Evolutionary conservation across 768 basidiomycete genomes (phyloP), one percentile per base, ranked within the genome.

Genomic region (Leccinum uliginosum): DNA sequence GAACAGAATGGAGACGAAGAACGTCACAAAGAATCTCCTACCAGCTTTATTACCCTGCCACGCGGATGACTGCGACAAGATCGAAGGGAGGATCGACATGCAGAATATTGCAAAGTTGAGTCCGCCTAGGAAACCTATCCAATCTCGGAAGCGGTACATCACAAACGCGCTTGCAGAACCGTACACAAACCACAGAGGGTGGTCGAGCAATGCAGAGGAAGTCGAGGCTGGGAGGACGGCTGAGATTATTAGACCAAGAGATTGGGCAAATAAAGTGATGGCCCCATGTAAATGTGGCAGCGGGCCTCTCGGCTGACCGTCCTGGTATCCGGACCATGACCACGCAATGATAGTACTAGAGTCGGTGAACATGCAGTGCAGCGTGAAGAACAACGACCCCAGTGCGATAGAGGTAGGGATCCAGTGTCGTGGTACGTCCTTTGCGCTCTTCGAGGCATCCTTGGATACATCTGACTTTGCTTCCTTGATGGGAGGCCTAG

Each of bases 301-400:
- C 2, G 92, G 92, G 1, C 92, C 92, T 50, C 74, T 80, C 32
- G 84, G 79, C 4, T 66, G 65, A 35, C 79, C 73, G 45, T 86
- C 74, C 21, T 83, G 80, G 60, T 86, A 94, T n/a, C 92, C 92
- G 0, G 90, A 88, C 92, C 92, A 95, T 2, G 89, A 86, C 88
- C 90, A 93, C 19, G 89, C 83, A 56, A 93, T 78, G 46, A 93
- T 79, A 0, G 91, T 90, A 61, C 85, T 86, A 2, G 87, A 75
- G 56, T 95, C 92, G 3, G 85, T 80, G 51, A 92, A 73, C 44
- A 91, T 77, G 47, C 82, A 84, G 63, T 93, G 88, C 0, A 92
- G 65, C 12, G 81, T 80, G 73, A 89, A 93, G 10, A 93, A 67
- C 27, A 89, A 73, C 30, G 82, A 79, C 3, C 88, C 89, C 9